Base-by-base conservation (phyloP, 2,329 filamentous ascomycete species). In the Pseudocercospora cruenta region DNA sequence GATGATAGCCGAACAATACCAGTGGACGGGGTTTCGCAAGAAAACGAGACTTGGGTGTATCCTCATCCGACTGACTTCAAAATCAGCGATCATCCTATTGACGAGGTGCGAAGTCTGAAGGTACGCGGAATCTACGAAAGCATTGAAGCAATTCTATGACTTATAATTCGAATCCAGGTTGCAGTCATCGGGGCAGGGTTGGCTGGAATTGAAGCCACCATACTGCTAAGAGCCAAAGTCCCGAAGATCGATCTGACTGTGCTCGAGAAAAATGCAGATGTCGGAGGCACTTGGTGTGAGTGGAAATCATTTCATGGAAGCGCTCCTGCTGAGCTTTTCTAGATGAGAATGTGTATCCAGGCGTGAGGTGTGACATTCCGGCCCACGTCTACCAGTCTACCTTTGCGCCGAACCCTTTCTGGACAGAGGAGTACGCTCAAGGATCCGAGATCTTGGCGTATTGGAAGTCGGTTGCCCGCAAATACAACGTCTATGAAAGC, bases 331-430 rank as follows among this genome's bases (percentile, higher is more conserved):
- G 49, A 39, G 14, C 33, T 33, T 26, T 31, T 19, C 14, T 5
- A 55, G 62, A 78, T 77, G 58, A 59, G 45, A 67, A 67, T 31
- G 57, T 62, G 8, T 71, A 71, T 55, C 69, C 68, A 14, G 67
- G 69, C 16, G 69, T 71, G 1, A 69, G 87, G 49, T 92, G 90
- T 70, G 89, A 91, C 74, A 86, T 92, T 14, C 88, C 90, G 0
- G 85, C 88, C 0, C 88, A 91, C 74, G 88, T 89, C 21, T 92
- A 92, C 71, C 89, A 91, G 73, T 86, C 85, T 7, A 88, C 87
- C 0, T 92, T 91, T 74, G 82, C 83, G 6, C 88, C 89, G 0
- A 92, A 92, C 63, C 85, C 84, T 0, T 82, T 90, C 69, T 93
- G 90, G 90, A 84, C 83, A 0, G 87, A 91, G 70, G 83, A 88